Conservation (phyloP, 176 grass and related monocot species). For the Guadua angustifolia region DNA sequence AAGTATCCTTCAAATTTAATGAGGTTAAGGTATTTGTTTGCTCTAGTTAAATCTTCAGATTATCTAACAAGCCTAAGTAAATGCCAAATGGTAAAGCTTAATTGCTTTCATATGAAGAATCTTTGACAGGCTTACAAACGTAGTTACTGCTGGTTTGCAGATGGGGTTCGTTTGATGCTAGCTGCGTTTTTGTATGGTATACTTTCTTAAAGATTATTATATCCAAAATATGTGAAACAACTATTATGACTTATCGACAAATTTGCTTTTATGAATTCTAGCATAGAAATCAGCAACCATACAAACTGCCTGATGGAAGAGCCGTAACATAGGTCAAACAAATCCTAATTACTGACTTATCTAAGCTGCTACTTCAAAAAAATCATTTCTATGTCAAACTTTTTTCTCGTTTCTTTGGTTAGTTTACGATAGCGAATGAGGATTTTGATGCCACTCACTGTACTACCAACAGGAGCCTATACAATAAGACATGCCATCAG, state of each 20-base stretch:
- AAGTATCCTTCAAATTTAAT: slow-evolving; percentile 28
- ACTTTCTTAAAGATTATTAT: neutral
- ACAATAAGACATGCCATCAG: neutral
- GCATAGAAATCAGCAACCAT: neutral
- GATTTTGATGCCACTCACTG: neutral
- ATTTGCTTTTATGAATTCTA: neutral
- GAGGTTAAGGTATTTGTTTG: neutral
- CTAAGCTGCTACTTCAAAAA: neutral
- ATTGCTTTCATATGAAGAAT: slow-evolving; percentile 25
- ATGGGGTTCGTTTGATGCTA: neutral
- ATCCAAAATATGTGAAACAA: neutral
- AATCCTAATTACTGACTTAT: neutral
- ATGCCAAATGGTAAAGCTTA: neutral
- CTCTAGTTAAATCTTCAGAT: slow-evolving; percentile 6
- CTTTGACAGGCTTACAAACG: neutral
- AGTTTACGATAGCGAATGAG: neutral
- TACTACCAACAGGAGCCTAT: slow-evolving; percentile 1
- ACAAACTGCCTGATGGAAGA: slow-evolving; percentile 1
- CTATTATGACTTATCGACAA: neutral
- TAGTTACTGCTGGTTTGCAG: neutral
- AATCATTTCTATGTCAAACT: neutral
- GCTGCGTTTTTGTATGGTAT: neutral
- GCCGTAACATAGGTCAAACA: neutral
- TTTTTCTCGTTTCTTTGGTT: neutral
- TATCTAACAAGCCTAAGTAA: slow-evolving; percentile 7